Percentiles rank a stretch among this genome's conserved stretches.
phyloP scores from a whole-genome alignment of 2,329 filamentous ascomycete genomes.

The Penicillium psychrosexuale region DNA sequence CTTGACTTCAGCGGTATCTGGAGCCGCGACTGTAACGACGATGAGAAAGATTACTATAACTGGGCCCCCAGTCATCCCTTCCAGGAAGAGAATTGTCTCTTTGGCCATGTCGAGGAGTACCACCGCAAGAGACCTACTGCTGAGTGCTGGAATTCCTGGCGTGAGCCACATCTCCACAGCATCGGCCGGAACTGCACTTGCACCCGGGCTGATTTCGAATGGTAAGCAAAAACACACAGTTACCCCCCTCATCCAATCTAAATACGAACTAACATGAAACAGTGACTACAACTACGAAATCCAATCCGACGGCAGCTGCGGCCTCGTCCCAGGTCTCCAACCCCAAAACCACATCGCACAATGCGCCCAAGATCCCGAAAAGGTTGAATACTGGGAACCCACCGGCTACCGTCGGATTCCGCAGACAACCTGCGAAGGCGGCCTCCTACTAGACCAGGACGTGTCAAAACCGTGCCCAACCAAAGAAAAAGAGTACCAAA shows the following conservation, averaged over 20 bases:
- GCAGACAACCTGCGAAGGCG: constrained; percentile 79
- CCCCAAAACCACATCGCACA: constrained; percentile 59
- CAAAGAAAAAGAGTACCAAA: constrained; percentile 77
- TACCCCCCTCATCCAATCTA: background rate
- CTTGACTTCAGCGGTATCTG: constrained; percentile 84
- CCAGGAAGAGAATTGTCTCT: constrained; percentile 76
- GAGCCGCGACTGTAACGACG: constrained; percentile 63
- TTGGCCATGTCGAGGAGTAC: constrained; percentile 86
- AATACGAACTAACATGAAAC: constrained; percentile 8
- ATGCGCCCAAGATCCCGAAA: constrained; percentile 63
- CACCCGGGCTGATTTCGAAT: constrained; percentile 84
- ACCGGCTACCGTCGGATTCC: constrained; percentile 89
- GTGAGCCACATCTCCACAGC: constrained; percentile 67
- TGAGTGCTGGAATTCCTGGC: constrained; percentile 77
- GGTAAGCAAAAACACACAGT: constrained; percentile 54
- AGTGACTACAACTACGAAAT: constrained; percentile 94
- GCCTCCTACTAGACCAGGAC: constrained; percentile 69
- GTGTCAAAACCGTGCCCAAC: constrained; percentile 66
- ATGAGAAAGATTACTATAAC: constrained; percentile 69
- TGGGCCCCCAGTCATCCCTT: constrained; percentile 86
- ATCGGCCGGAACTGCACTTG: constrained; percentile 76
- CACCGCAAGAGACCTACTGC: constrained; percentile 80
- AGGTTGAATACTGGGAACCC: constrained; percentile 74
- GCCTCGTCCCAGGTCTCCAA: constrained; percentile 68
- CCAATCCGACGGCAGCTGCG: constrained; percentile 71